Percentiles rank a stretch among this genome's conserved stretches.
These are phyloP conservation scores for bread wheat (Triticum aestivum) DNA, from an alignment of 176 grass and related monocot genomes.

Conservation along the genomic window DNA sequence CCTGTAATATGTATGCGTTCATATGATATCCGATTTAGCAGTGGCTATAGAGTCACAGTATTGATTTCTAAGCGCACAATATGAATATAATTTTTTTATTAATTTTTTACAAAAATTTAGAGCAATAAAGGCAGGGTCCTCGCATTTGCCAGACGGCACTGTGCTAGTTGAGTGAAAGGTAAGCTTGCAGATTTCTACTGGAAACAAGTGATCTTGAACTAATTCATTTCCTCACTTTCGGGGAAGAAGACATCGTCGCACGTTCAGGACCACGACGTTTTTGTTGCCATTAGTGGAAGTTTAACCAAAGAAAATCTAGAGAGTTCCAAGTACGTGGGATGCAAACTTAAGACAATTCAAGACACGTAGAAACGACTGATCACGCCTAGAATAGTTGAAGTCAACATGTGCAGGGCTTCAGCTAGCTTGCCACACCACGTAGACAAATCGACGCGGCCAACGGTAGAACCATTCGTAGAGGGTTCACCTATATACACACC, in stretches of 20 bases:
- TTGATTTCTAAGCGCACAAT: too few species aligned
- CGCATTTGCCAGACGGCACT: too few species aligned
- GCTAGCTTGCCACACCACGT: neutral
- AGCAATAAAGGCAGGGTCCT: too few species aligned
- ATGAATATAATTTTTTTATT: too few species aligned
- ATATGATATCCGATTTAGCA: too few species aligned
- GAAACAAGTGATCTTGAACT: neutral
- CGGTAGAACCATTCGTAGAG: neutral
- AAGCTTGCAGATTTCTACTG: neutral
- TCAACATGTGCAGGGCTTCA: neutral
- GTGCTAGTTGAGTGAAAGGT: too few species aligned
- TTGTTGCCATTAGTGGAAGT: too few species aligned
- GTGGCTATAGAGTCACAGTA: too few species aligned
- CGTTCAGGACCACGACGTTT: neutral
- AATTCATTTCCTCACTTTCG: neutral
- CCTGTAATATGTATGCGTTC: too few species aligned
- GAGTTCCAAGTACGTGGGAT: neutral
- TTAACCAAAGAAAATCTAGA: neutral
- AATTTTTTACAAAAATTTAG: too few species aligned
- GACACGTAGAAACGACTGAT: neutral
- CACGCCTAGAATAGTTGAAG: neutral
- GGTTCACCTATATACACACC: neutral
- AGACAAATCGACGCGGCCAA: constrained; percentile 19
- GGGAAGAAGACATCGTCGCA: neutral
- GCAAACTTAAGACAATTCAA: neutral